phyloP scores from a whole-genome alignment of 2,329 filamentous ascomycete genomes.

The Xylaria sp. region DNA sequence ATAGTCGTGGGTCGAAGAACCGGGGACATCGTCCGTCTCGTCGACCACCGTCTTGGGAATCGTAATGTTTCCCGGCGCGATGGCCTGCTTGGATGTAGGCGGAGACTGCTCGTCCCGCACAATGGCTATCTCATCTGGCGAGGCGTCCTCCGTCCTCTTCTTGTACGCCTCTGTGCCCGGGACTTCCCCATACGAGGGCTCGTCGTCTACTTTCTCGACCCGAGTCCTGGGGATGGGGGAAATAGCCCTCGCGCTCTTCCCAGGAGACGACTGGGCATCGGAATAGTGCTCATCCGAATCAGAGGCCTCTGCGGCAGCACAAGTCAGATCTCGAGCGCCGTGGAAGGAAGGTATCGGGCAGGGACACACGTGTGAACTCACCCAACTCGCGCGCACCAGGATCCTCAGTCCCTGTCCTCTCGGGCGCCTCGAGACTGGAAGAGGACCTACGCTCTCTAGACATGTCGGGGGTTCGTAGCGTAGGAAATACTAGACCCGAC shows the following conservation, averaged over 20 bases:
- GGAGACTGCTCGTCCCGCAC: slow-evolving; percentile 50
- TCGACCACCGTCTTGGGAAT: slow-evolving; percentile 65
- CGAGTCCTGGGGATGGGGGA: slow-evolving; percentile 68
- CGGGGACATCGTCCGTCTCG: slow-evolving; percentile 59
- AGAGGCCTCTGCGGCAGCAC: slow-evolving; percentile 51
- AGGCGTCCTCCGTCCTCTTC: slow-evolving; percentile 65
- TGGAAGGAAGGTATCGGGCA: slow-evolving; percentile 2
- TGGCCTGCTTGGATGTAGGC: slow-evolving; percentile 42
- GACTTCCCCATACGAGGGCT: slow-evolving; percentile 69
- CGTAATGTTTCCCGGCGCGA: slow-evolving; percentile 52
- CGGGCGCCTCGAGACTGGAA: slow-evolving; percentile 48
- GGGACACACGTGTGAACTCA: slow-evolving; percentile 48
- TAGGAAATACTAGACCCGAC: slow-evolving; percentile 6
- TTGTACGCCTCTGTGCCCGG: slow-evolving; percentile 69
- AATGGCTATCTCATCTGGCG: slow-evolving; percentile 69
- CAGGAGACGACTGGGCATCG: slow-evolving; percentile 67
- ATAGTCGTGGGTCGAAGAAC: slow-evolving; percentile 57
- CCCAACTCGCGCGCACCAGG: slow-evolving; percentile 70
- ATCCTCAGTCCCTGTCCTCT: slow-evolving; percentile 58
- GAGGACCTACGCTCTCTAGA: slow-evolving; percentile 44
- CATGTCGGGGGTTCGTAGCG: slow-evolving; percentile 39
- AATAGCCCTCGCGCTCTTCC: slow-evolving; percentile 52
- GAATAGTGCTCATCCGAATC: slow-evolving; percentile 77
- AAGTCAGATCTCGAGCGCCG: slow-evolving; percentile 35
- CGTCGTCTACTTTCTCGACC: slow-evolving; percentile 68